Conservation (phyloP, 768 basidiomycete genomes). For the Lenzites betulinus region DNA sequence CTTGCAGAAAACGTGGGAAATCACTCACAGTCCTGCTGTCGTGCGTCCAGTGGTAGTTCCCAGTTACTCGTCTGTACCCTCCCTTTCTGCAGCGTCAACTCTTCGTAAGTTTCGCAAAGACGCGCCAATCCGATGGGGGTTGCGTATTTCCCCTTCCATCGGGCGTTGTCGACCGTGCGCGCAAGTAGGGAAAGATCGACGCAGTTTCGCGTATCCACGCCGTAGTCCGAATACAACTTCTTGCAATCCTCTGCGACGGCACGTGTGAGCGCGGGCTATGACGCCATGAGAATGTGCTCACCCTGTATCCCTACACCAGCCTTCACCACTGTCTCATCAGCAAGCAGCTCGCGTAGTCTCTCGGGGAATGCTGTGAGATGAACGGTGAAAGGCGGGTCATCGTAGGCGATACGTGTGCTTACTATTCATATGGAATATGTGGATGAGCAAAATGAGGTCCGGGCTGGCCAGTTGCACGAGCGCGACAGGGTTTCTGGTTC, state of each 20-base stretch:
- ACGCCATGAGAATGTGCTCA: conserved; percentile 27
- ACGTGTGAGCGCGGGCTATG: not conserved
- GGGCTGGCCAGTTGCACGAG: conserved; percentile 70
- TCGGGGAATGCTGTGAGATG: conserved; percentile 19
- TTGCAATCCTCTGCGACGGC: conserved; percentile 56
- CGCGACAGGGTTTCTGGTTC: conserved; percentile 65
- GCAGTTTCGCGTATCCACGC: conserved; percentile 47
- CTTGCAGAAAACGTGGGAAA: not conserved
- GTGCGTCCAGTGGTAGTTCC: conserved; percentile 49
- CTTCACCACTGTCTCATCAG: conserved; percentile 57
- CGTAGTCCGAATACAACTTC: conserved; percentile 57
- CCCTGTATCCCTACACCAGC: conserved; percentile 77
- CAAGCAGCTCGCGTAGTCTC: conserved; percentile 53
- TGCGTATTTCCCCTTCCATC: conserved; percentile 75
- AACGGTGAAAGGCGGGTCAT: not conserved
- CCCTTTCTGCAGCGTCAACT: conserved; percentile 56
- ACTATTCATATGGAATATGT: conserved; percentile 62
- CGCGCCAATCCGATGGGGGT: conserved; percentile 62
- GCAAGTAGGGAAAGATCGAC: conserved; percentile 75
- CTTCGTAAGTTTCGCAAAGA: conserved; percentile 63
- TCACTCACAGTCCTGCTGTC: conserved; percentile 63
- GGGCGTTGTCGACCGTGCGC: conserved; percentile 64
- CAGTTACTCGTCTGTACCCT: conserved; percentile 68
- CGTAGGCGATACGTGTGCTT: conserved; percentile 2
- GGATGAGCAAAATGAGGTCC: conserved; percentile 60